Conservation (phyloP, 2,329 filamentous ascomycete genomes). For the Alternaria ethzedia region DNA sequence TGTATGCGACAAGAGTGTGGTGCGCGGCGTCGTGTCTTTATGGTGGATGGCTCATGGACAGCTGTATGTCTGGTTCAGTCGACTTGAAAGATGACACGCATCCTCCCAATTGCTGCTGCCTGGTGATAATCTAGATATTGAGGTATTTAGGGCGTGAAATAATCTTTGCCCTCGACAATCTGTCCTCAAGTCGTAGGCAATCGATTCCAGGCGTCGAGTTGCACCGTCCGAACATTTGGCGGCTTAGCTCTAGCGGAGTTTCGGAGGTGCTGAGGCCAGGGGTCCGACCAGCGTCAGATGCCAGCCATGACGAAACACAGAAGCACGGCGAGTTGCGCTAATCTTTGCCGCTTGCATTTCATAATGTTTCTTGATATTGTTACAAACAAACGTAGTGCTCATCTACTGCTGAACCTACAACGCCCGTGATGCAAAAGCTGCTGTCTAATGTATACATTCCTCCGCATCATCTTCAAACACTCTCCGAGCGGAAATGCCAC, state of each 20-base stretch:
- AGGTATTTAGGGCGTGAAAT: neutral
- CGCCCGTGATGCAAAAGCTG: conserved; percentile 39
- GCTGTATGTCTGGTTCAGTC: conserved; percentile 37
- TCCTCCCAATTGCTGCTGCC: conserved; percentile 25
- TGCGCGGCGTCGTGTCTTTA: conserved; percentile 28
- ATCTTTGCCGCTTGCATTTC: neutral
- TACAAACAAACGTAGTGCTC: conserved; percentile 20
- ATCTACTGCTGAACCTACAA: conserved; percentile 27
- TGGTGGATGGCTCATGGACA: conserved; percentile 29
- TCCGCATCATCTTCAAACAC: conserved; percentile 24
- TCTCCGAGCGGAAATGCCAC: conserved; percentile 17
- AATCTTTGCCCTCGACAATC: neutral
- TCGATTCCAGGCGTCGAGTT: neutral
- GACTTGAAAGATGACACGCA: conserved; percentile 32
- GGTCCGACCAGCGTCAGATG: conserved; percentile 5
- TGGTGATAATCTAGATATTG: neutral
- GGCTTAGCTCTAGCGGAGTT: conserved; percentile 17
- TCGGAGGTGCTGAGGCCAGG: conserved; percentile 19
- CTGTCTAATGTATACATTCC: conserved; percentile 43
- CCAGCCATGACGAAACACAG: neutral
- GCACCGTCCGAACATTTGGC: conserved; percentile 12
- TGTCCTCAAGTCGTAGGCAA: neutral
- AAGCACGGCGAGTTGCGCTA: neutral
- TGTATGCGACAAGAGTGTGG: conserved; percentile 21
- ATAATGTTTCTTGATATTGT: conserved; percentile 12